Conservation (phyloP, 2,329 filamentous ascomycete genomes). For the Cercospora sesami region DNA sequence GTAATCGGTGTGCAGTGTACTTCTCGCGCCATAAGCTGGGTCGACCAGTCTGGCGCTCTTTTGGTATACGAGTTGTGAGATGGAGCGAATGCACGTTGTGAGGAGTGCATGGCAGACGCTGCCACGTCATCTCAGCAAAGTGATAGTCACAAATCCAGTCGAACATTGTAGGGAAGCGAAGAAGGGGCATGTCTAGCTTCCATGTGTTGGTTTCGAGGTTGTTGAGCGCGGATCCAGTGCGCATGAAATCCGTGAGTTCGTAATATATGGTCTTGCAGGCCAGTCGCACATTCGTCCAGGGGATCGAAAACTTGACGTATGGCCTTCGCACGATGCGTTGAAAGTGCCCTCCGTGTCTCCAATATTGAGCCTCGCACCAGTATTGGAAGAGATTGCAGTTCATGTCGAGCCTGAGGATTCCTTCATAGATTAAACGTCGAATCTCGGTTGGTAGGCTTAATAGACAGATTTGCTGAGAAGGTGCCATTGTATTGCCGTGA, state of each 20-base stretch:
- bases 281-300: background rate
- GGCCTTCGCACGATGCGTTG: background rate
- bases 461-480: background rate
- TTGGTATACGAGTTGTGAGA: background rate
- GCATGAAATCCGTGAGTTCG: background rate
- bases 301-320: background rate
- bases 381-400: background rate
- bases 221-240: background rate
- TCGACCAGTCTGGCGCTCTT: background rate
- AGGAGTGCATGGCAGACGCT: background rate
- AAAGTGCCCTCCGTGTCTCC: background rate
- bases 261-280: background rate
- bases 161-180: background rate
- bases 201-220: background rate
- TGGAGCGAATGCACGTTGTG: background rate
- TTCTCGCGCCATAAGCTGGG: background rate
- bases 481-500: background rate
- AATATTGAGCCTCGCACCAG: background rate
- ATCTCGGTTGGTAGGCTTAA: background rate
- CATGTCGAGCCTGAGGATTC: background rate
- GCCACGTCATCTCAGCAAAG: background rate
- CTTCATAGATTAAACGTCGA: background rate
- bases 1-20: background rate
- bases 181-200: background rate
- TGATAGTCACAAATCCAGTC: background rate